A percentile compares a stretch with the other conserved stretches of the same genome.
Evolutionary conservation across 345 rosid species (phyloP).

Genomic region (Eucalyptus pauciflora): DNA sequence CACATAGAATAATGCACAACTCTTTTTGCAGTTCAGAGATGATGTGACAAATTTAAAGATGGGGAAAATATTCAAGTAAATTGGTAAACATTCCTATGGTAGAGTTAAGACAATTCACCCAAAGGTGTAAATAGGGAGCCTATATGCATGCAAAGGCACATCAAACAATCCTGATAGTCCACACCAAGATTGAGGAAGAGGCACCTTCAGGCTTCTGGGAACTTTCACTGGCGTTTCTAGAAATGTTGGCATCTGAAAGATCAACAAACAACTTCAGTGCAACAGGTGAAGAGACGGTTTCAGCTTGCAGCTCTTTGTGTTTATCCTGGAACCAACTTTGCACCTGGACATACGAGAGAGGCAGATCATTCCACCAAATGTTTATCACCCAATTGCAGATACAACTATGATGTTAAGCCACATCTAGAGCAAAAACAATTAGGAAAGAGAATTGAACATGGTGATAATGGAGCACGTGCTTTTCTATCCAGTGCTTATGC

Average conservation of each 20-base stretch:
- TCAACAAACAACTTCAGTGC: slow-evolving; percentile 22
- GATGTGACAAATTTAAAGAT: neutral
- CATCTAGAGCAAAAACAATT: neutral
- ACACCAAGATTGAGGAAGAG: neutral
- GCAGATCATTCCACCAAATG: neutral
- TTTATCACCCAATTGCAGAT: neutral
- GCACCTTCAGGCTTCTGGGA: slow-evolving; percentile 34
- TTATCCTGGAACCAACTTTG: slow-evolving; percentile 56
- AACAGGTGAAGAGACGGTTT: slow-evolving; percentile 4
- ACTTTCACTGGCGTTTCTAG: slow-evolving; percentile 1
- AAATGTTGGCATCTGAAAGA: slow-evolving; percentile 14
- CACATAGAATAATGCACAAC: neutral
- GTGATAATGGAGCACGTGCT: neutral
- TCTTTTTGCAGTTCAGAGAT: neutral
- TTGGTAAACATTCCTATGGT: neutral
- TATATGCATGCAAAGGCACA: neutral
- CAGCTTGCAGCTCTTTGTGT: slow-evolving; percentile 7
- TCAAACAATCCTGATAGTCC: neutral
- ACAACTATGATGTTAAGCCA: neutral
- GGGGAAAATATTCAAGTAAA: neutral
- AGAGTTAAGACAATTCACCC: neutral
- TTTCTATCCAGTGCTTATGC: neutral
- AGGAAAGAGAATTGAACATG: neutral
- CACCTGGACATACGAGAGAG: slow-evolving; percentile 29
- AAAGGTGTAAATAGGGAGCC: neutral